Evolutionary conservation across 2,329 filamentous ascomycete species (phyloP).

Genomic region (Camptophora hylomeconis): DNA sequence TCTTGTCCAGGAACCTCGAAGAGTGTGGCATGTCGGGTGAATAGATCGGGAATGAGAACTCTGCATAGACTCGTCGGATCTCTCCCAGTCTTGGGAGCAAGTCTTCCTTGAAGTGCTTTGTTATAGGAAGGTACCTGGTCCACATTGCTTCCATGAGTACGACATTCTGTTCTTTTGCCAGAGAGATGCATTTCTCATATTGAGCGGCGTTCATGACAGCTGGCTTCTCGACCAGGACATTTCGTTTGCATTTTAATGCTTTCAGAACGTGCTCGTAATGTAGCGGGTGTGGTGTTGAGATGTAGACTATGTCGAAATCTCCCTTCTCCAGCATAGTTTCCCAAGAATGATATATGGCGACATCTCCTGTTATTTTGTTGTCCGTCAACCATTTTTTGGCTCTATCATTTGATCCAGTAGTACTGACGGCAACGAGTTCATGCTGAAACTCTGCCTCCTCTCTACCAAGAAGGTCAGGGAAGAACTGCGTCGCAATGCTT

Average conservation of each 20-base stretch:
- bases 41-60: slow-evolving; percentile 19
- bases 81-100: slow-evolving; percentile 47
- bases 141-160: slow-evolving; percentile 22
- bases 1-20: slow-evolving; percentile 69
- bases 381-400: slow-evolving; percentile 15
- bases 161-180: slow-evolving; percentile 11
- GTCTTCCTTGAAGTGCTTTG: slow-evolving; percentile 31
- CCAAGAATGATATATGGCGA: slow-evolving; percentile 17
- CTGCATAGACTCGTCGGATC: slow-evolving; percentile 33
- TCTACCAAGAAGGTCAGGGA: slow-evolving; percentile 16
- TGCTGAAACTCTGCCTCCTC: slow-evolving; percentile 13
- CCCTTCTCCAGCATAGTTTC: slow-evolving; percentile 18
- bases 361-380: slow-evolving; percentile 14
- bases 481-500: slow-evolving; percentile 17
- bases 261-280: slow-evolving; percentile 18
- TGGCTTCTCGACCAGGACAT: slow-evolving; percentile 20
- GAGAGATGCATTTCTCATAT: slow-evolving; percentile 8
- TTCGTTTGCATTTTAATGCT: slow-evolving; percentile 15
- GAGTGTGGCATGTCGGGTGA: slow-evolving; percentile 14
- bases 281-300: slow-evolving; percentile 20
- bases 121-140: slow-evolving; percentile 20
- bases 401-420: slow-evolving; percentile 13
- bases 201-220: slow-evolving; percentile 19
- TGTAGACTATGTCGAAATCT: slow-evolving; percentile 21
- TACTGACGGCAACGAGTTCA: slow-evolving; percentile 17